These are phyloP conservation scores for Oidiodendron maius DNA, from an alignment of 495 filamentous ascomycete species.

Conservation along the genomic window DNA sequence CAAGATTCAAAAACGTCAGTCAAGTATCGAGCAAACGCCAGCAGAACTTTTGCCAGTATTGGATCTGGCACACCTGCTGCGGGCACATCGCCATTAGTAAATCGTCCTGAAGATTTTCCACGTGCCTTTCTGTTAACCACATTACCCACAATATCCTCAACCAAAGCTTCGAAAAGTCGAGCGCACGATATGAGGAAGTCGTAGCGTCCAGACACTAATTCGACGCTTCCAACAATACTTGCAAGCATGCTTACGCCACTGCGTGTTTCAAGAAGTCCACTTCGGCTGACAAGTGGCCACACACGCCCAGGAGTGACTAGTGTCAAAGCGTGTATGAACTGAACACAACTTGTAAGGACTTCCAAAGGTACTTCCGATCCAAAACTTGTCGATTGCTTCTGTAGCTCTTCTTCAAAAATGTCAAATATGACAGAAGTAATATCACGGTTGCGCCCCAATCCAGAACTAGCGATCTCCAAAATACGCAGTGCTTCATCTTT, in stretches of 20 bases:
- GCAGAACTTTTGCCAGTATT: constrained; percentile 64
- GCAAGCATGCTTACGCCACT: constrained; percentile 67
- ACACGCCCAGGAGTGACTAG: constrained; percentile 70
- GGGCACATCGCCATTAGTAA: constrained; percentile 45
- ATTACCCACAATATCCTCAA: constrained; percentile 69
- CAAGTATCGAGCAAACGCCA: constrained; percentile 63
- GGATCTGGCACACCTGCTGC: constrained; percentile 72
- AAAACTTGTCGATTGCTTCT: constrained; percentile 34
- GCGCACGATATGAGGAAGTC: constrained; percentile 69
- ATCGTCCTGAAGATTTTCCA: constrained; percentile 42
- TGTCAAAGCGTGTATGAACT: constrained; percentile 69
- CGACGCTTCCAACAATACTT: constrained; percentile 65
- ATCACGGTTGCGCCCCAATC: constrained; percentile 66
- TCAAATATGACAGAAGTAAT: constrained; percentile 76
- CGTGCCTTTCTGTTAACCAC: constrained; percentile 65
- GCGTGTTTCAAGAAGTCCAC: constrained; percentile 65
- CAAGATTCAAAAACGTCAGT: constrained; percentile 80
- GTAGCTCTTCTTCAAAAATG: constrained; percentile 68
- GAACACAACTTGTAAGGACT: constrained; percentile 65
- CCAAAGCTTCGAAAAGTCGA: constrained; percentile 63
- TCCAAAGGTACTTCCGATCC: constrained; percentile 46
- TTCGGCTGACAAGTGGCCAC: constrained; percentile 84
- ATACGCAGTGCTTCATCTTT: constrained; percentile 38
- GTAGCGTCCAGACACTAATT: constrained; percentile 69
- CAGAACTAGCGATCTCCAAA: constrained; percentile 66